A percentile compares a stretch with the other conserved stretches of the same genome.
Conservation (phyloP, 83 land plant species). For the Picea abies region DNA sequence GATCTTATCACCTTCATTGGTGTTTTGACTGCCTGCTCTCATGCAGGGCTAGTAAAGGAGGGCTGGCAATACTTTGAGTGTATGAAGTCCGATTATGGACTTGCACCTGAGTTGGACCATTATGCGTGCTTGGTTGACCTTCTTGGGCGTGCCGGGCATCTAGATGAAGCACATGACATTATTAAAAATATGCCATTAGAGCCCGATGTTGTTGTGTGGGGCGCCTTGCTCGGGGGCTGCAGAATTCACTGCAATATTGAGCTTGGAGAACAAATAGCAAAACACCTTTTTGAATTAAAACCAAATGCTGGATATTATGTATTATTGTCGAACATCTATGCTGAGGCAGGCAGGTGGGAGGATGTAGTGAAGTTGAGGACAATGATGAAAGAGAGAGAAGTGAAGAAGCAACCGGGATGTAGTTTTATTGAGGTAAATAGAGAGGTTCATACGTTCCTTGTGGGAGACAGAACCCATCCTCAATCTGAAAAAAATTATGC, state of each 20-base stretch:
- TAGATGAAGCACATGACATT: not conserved
- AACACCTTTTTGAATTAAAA: not conserved
- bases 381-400: not conserved
- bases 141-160: not conserved
- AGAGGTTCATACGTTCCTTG: not conserved
- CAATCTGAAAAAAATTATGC: not conserved
- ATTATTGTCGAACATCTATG: not conserved
- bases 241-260: not conserved
- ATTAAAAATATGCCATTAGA: not conserved
- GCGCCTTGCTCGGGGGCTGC: not conserved
- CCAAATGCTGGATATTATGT: slow-evolving; percentile 5
- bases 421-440: slow-evolving; percentile 1
- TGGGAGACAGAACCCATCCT: slow-evolving; percentile 1
- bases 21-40: not conserved
- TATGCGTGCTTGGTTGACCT: slow-evolving; percentile 6
- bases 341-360: too few species aligned
- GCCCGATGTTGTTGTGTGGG: not conserved
- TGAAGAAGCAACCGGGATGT: not conserved
- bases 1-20: slow-evolving; percentile 2
- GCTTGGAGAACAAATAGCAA: not conserved
- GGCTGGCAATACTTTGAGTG: not conserved
- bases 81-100: not conserved
- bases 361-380: slow-evolving; percentile 3
- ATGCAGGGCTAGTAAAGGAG: not conserved
- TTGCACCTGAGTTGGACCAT: not conserved